phyloP scores from a whole-genome alignment of 1,284 basidiomycete genomes.

The Puccinia horiana region DNA sequence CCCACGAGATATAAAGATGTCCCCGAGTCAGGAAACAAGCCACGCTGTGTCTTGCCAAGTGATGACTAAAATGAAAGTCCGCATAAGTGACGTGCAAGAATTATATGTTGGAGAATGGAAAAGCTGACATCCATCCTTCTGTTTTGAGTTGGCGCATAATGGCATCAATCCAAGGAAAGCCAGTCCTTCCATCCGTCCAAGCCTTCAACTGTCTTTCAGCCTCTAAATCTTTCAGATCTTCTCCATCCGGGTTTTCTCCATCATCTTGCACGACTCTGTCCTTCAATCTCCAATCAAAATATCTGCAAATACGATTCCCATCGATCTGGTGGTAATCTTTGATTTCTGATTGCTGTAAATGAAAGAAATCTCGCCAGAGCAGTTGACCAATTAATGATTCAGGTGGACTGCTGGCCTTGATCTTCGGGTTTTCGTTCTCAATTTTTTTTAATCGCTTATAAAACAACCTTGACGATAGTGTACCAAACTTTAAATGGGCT shows the following conservation, averaged over 20 bases:
- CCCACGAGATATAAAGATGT: constrained; percentile 66
- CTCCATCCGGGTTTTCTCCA: constrained; percentile 57
- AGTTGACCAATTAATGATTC: constrained; percentile 53
- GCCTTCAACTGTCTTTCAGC: constrained; percentile 60
- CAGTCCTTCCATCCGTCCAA: constrained; percentile 62
- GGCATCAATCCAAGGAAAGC: constrained; percentile 64
- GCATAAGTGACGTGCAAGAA: background rate
- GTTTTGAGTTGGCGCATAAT: constrained; percentile 62
- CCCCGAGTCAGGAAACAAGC: constrained; percentile 65
- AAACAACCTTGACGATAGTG: constrained; percentile 61
- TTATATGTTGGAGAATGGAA: background rate
- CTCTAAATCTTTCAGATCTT: constrained; percentile 59
- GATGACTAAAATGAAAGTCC: constrained; percentile 56
- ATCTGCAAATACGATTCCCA: constrained; percentile 61
- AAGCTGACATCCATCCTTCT: constrained; percentile 61
- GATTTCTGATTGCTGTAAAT: constrained; percentile 60
- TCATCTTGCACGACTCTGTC: constrained; percentile 59
- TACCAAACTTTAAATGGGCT: constrained; percentile 64
- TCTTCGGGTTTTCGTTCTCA: constrained; percentile 55
- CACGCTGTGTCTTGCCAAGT: constrained; percentile 64
- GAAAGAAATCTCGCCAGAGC: constrained; percentile 54
- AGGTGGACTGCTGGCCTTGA: constrained; percentile 50
- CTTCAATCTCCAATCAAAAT: constrained; percentile 61
- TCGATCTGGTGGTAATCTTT: constrained; percentile 60
- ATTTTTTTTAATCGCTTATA: constrained; percentile 60